Percentiles rank a stretch among this genome's conserved stretches.
phyloP scores from a whole-genome alignment of 140 eudicot genomes.

The Erigeron philadelphicus region DNA sequence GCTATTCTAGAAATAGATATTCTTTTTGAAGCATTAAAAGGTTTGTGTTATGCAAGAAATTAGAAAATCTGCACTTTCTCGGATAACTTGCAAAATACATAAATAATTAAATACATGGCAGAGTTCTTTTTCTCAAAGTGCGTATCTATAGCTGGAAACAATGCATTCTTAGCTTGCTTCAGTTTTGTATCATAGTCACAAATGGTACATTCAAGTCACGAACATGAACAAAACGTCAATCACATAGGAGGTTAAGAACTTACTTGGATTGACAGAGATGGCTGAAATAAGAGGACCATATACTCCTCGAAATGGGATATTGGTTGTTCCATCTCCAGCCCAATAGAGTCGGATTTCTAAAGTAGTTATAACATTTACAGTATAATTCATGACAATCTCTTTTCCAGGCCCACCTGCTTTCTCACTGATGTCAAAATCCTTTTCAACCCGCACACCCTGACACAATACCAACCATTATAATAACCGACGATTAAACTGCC shows the following conservation, averaged over 20 bases:
- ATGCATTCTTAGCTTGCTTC: background rate
- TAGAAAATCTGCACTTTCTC: too few relatives aligned
- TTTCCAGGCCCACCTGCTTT: constrained; percentile 42
- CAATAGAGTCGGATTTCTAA: constrained; percentile 67
- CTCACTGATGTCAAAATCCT: constrained; percentile 52
- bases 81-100: too few relatives aligned
- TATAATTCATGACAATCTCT: constrained; percentile 26
- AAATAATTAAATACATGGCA: background rate
- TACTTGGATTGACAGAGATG: constrained; percentile 58
- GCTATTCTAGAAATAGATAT: background rate
- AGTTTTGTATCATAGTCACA: background rate
- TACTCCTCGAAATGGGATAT: constrained; percentile 48
- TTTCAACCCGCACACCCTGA: constrained; percentile 56
- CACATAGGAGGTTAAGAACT: constrained; percentile 10
- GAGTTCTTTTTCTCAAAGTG: background rate
- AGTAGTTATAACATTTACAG: constrained; percentile 15
- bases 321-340: constrained; percentile 77
- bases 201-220: background rate
- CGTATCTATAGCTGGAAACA: too few relatives aligned
- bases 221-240: background rate
- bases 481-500: constrained; percentile 27
- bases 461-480: constrained; percentile 14
- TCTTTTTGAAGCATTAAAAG: too few relatives aligned
- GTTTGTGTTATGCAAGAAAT: too few relatives aligned
- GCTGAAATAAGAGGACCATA: constrained; percentile 96